Percentiles rank a stretch among this genome's conserved stretches.
These are phyloP conservation scores for Agaricus blazei DNA, from an alignment of 768 basidiomycete species.

Conservation along the genomic window DNA sequence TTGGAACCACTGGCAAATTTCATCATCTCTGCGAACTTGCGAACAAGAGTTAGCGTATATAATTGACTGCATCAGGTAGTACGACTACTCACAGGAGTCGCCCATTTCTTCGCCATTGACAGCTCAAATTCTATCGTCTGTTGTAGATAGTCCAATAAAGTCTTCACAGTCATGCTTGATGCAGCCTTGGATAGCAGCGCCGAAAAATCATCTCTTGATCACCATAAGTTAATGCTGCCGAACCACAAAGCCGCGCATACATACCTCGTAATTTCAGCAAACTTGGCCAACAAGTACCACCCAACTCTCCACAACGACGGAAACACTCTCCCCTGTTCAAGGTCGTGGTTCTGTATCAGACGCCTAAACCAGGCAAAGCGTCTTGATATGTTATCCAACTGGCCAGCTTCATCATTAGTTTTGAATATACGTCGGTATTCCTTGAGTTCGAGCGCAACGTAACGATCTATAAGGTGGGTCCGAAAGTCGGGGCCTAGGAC, in stretches of 20 bases:
- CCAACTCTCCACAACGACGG: slow-evolving; percentile 84
- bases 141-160: slow-evolving; percentile 82
- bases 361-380: slow-evolving; percentile 95
- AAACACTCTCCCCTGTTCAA: slow-evolving; percentile 80
- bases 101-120: slow-evolving; percentile 78
- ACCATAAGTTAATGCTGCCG: neutral
- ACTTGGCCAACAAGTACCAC: slow-evolving; percentile 77
- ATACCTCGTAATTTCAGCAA: slow-evolving; percentile 88
- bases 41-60: neutral
- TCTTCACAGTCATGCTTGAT: slow-evolving; percentile 65
- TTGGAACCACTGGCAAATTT: slow-evolving; percentile 44
- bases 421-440: slow-evolving; percentile 97
- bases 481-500: slow-evolving; percentile 84
- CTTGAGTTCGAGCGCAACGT: slow-evolving; percentile 84
- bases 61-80: neutral
- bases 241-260: slow-evolving; percentile 5
- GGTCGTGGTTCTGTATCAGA: slow-evolving; percentile 78
- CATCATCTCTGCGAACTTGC: slow-evolving; percentile 63
- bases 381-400: slow-evolving; percentile 89
- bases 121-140: slow-evolving; percentile 86
- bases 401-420: slow-evolving; percentile 90
- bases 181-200: slow-evolving; percentile 76
- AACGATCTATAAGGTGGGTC: slow-evolving; percentile 78
- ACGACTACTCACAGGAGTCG: slow-evolving; percentile 48
- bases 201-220: slow-evolving; percentile 73